Percentiles rank a stretch among this genome's conserved stretches.
These are phyloP conservation scores for Pythium sukuiense DNA, from an alignment of 352 stramenopile genomes.

Conservation along the genomic window DNA sequence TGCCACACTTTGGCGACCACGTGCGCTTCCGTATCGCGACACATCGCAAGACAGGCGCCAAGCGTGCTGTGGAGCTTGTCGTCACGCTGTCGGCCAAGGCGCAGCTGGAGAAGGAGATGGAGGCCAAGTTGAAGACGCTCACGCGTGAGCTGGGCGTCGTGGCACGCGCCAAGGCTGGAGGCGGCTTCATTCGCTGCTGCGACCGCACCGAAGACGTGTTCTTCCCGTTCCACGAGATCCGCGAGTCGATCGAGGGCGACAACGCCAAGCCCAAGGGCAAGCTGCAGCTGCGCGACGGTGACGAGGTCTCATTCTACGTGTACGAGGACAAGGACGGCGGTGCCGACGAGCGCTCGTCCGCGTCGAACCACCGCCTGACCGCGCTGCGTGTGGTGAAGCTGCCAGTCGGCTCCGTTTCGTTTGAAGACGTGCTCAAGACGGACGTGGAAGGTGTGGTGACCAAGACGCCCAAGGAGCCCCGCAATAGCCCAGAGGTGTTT, in stretches of 20 bases:
- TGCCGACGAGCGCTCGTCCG: slow-evolving; percentile 23
- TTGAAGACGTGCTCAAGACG: slow-evolving; percentile 57
- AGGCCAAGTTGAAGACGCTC: slow-evolving; percentile 58
- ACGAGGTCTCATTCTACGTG: slow-evolving; percentile 81
- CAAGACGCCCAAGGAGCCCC: slow-evolving; percentile 66
- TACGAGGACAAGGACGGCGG: slow-evolving; percentile 66
- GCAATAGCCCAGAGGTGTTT: slow-evolving; percentile 58
- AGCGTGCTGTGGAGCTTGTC: slow-evolving; percentile 64
- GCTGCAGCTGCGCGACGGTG: slow-evolving; percentile 48
- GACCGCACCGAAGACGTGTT: slow-evolving; percentile 67
- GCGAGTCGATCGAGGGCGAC: slow-evolving; percentile 30
- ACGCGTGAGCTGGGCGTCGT: slow-evolving; percentile 61
- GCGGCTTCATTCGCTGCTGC: slow-evolving; percentile 74
- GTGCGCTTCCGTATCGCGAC: slow-evolving; percentile 74
- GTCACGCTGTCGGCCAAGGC: slow-evolving; percentile 57
- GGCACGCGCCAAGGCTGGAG: slow-evolving; percentile 53
- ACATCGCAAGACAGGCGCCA: slow-evolving; percentile 61
- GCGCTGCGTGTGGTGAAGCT: slow-evolving; percentile 71
- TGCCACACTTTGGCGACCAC: slow-evolving; percentile 66
- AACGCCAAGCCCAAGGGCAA: slow-evolving; percentile 27
- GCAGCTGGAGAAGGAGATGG: slow-evolving; percentile 71
- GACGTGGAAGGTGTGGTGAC: slow-evolving; percentile 61
- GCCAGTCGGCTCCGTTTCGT: slow-evolving; percentile 52
- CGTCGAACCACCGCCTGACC: slow-evolving; percentile 36
- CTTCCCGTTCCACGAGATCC: slow-evolving; percentile 71